These are phyloP conservation scores for Tolypocladium sp. DNA, from an alignment of 2,329 filamentous ascomycete species.

Conservation along the genomic window DNA sequence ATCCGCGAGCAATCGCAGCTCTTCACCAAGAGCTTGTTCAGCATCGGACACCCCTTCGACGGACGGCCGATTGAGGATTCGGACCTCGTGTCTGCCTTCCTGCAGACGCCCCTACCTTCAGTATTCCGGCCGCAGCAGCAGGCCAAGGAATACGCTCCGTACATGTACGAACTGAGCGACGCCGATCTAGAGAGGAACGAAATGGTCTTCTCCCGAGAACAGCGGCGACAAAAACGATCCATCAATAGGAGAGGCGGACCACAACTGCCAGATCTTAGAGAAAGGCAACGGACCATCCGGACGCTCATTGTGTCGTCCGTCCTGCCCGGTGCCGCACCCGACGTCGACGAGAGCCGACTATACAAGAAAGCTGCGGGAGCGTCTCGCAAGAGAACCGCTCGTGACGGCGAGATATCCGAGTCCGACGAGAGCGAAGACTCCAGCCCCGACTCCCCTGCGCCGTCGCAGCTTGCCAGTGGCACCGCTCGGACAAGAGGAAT, in stretches of 20 bases:
- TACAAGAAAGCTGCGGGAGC: conserved; percentile 67
- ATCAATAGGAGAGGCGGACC: conserved; percentile 90
- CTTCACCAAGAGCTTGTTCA: conserved; percentile 88
- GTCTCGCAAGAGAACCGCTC: conserved; percentile 42
- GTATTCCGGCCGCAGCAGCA: conserved; percentile 87
- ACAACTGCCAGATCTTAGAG: conserved; percentile 89
- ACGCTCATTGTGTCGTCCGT: conserved; percentile 89
- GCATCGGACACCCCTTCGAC: conserved; percentile 89
- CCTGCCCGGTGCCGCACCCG: conserved; percentile 73
- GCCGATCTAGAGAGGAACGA: conserved; percentile 84
- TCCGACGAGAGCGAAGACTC: conserved; percentile 91
- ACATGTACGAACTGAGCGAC: conserved; percentile 88
- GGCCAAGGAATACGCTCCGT: conserved; percentile 89
- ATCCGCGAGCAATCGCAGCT: conserved; percentile 94
- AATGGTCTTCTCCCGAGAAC: conserved; percentile 85
- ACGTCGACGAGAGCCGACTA: conserved; percentile 75
- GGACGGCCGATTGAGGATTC: conserved; percentile 87
- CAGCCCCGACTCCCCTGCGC: conserved; percentile 73
- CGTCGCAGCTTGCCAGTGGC: conserved; percentile 59
- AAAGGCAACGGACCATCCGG: conserved; percentile 84
- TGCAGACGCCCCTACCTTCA: conserved; percentile 71
- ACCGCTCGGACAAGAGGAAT: conserved; percentile 82
- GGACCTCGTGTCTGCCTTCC: conserved; percentile 76
- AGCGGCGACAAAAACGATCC: conserved; percentile 88
- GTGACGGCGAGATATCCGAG: conserved; percentile 68